These are phyloP conservation scores for Trichoderma gracile DNA, from an alignment of 2,329 filamentous ascomycete species.

Conservation along the genomic window DNA sequence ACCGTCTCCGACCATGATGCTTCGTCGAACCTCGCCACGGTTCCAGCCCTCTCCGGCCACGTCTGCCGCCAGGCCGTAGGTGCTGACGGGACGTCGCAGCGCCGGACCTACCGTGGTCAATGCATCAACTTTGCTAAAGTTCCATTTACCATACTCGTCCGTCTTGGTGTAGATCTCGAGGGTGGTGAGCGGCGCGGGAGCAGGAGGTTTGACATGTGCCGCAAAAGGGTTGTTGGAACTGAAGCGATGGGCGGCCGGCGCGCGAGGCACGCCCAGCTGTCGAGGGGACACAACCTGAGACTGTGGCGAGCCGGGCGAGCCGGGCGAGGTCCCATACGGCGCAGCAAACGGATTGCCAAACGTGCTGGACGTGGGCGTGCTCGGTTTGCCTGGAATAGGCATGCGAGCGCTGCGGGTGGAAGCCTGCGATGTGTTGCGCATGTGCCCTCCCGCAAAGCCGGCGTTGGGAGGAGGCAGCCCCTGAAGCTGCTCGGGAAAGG, in stretches of 20 bases:
- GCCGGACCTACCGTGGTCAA: constrained; percentile 33
- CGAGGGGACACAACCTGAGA: constrained; percentile 34
- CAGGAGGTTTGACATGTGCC: constrained; percentile 35
- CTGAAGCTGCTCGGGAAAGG: constrained; percentile 78
- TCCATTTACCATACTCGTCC: constrained; percentile 60
- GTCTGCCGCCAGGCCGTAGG: constrained; percentile 59
- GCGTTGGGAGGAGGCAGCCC: constrained; percentile 65
- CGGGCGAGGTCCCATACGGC: background rate
- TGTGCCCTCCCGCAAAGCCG: constrained; percentile 36
- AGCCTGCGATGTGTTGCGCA: constrained; percentile 39
- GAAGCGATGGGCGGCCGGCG: constrained; percentile 44
- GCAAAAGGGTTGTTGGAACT: constrained; percentile 64
- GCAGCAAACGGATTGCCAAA: constrained; percentile 24
- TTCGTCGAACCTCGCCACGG: constrained; percentile 53
- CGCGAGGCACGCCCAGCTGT: constrained; percentile 35
- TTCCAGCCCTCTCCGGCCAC: constrained; percentile 53
- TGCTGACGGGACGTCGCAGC: constrained; percentile 51
- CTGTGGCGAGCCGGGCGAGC: constrained; percentile 11
- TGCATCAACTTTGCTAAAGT: constrained; percentile 53
- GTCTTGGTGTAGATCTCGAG: constrained; percentile 63
- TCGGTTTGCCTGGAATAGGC: constrained; percentile 28
- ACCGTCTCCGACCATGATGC: constrained; percentile 55
- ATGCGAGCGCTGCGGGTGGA: constrained; percentile 30
- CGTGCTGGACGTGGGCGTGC: constrained; percentile 32
- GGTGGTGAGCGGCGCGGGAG: constrained; percentile 50